Base-by-base conservation (phyloP, 768 basidiomycete genomes). In the Holtermanniella nyarrowii region DNA sequence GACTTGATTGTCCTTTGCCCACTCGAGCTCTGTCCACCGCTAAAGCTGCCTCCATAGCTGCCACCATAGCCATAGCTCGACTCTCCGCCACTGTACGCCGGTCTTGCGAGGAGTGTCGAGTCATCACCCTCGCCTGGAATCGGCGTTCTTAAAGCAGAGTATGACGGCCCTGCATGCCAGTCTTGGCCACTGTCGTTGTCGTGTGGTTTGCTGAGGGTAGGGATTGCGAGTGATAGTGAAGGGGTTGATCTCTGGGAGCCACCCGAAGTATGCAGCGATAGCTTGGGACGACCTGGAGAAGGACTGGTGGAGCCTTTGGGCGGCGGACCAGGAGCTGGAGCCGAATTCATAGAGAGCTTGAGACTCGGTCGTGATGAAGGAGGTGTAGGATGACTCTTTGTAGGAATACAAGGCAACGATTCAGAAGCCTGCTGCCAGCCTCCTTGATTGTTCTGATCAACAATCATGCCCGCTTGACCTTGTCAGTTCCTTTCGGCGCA, bases 361-460 rank as follows among this genome's bases (percentile, higher is more conserved):
- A 72, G 53, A 57, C 62, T 67, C 12, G 64, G 65, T 40, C 60
- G 52, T 4, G 55, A 56, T 5, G 56, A 52, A 25, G 49, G 42
- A 20, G 52, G 56, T 10, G 60, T n/a, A n/a, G n/a, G n/a, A n/a
- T n/a, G 54, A 16, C 44, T 48, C n/a, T 49, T 26, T 45, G 46
- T 40, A 23, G 44, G 55, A 42, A 56, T 59, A 25, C 55, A 39
- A 46, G 57, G 57, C 18, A 57, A 41, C 13, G 55, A 49, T 3
- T 50, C 46, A 23, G 56, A 37, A 10, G 60, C 61, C 24, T 59
- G 52, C 4, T 60, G 62, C 66, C 65, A 66, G 1, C 65, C 66
- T 11, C 55, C 61, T 51, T 65, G 55, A 26, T 56, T 56, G 18
- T 56, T 50, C 49, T 66, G 65, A 48, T 71, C 69, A 11, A 68